Percentiles rank a stretch among this genome's conserved stretches.
Evolutionary conservation across 441 rosid species (phyloP).

Genomic region (Syzygium syzygioides): DNA sequence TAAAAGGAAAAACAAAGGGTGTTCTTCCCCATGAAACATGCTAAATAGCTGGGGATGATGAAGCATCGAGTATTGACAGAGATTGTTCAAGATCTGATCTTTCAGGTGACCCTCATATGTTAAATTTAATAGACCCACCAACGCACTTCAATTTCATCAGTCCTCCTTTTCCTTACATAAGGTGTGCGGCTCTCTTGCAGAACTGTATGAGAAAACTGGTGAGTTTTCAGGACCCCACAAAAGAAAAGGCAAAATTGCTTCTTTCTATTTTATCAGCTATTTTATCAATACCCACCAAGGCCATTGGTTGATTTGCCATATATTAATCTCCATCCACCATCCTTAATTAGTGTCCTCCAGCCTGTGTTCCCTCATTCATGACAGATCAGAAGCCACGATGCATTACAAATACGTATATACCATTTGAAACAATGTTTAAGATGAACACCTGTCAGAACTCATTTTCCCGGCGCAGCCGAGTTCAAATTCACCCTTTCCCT

Average conservation of each 20-base stretch:
- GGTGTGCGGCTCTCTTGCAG: not conserved
- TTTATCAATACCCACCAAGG: not conserved
- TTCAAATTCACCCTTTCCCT: not conserved
- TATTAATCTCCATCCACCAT: not conserved
- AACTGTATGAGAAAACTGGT: not conserved
- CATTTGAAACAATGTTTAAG: not conserved
- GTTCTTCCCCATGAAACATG: not conserved
- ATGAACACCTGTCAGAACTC: not conserved
- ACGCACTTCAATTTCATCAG: not conserved
- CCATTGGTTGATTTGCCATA: not conserved
- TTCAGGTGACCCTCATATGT: not conserved
- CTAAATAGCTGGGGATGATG: not conserved
- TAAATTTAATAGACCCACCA: not conserved
- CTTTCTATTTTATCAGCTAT: not conserved
- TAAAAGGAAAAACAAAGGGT: not conserved
- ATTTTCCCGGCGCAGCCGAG: not conserved
- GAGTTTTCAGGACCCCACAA: not conserved
- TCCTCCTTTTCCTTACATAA: not conserved
- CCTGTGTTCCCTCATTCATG: not conserved
- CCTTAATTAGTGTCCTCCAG: not conserved
- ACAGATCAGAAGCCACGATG: not conserved
- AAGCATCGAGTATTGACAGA: not conserved
- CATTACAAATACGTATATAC: not conserved
- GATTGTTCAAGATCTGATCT: not conserved
- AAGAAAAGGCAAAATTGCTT: not conserved